Evolutionary conservation across 768 basidiomycete species (phyloP).

Genomic region (Trametes gibbosa): DNA sequence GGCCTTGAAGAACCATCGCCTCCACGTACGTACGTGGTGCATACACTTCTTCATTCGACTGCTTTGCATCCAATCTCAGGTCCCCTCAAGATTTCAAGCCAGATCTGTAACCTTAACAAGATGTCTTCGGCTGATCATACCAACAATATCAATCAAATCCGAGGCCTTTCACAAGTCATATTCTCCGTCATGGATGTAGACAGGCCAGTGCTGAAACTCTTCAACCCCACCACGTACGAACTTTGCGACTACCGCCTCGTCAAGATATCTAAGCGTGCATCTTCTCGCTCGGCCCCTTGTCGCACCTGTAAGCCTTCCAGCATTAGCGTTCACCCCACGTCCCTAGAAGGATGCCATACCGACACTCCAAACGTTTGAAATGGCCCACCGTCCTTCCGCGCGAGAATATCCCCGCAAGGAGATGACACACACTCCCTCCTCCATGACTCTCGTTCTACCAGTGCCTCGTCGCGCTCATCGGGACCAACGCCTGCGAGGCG

Average conservation of each 20-base stretch:
- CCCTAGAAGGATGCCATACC: not conserved
- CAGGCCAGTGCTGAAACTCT: not conserved
- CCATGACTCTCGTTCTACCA: not conserved
- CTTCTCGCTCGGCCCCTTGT: not conserved
- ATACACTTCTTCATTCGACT: too few species aligned
- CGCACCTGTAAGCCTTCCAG: not conserved
- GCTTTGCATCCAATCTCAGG: too few species aligned
- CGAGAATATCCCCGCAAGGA: not conserved
- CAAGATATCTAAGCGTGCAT: not conserved
- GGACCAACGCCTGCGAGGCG: not conserved
- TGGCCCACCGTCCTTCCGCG: not conserved
- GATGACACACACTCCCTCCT: constrained; percentile 2
- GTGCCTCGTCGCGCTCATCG: not conserved
- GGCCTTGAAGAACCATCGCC: too few species aligned
- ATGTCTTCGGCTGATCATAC: not conserved
- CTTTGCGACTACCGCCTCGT: constrained; percentile 1
- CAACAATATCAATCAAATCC: not conserved
- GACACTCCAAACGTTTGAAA: not conserved
- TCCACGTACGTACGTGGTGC: too few species aligned
- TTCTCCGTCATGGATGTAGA: not conserved
- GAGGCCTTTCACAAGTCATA: not conserved
- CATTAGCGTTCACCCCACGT: not conserved
- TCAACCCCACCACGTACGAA: not conserved
- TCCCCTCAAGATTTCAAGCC: too few species aligned
- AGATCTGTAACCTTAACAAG: not conserved